Base-by-base conservation (phyloP, 441 rosid genomes). In the Flueggea neowawraea region DNA sequence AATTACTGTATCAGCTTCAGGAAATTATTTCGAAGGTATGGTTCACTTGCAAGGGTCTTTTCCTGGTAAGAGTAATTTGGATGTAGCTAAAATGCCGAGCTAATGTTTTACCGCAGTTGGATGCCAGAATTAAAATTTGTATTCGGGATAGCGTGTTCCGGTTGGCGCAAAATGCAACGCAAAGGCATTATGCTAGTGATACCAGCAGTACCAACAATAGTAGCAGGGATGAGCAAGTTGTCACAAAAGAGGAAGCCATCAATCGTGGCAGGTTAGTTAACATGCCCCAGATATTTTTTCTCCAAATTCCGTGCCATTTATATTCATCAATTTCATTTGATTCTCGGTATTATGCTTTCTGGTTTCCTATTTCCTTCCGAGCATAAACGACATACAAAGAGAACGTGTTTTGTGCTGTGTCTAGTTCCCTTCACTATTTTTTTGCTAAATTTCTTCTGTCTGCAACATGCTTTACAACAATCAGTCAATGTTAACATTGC, bases 81-180 rank as follows among this genome's bases (percentile, higher is more conserved):
- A 58, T 17, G 50, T 48, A 31, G 64, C 73, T 63, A 60, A 44
- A 52, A 56, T 61, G 41, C 33, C 44, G 60, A 74, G 72, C 67
- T 41, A 51, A 60, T 69, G 28, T 73, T 78, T 74, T 69, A 17
- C 53, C 57, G 61, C 90, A 95, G 98, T 72, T 92, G 87, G 94
- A 92, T 69, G 76, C 69, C 72, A 78, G 84, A 74, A 72, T 75
- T 70, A 84, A 91, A 84, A 82, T 90, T 52, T 84, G 88, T 62
- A 87, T 92, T 49, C 84, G 99, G 50, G 97, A 88, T 85, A 95
- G 99, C 90, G 85, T 95, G 88, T 83, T 82, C 81, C 89, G 98
- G 76, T 70, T 95, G 83, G 92, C 97, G 69, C 88, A 88, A 78
- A 88, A 88, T 66, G 97, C 93, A 32, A 69, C 65, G 70, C 90